Base-by-base conservation (phyloP, 306 rosid species). In the Castanea mollissima region DNA sequence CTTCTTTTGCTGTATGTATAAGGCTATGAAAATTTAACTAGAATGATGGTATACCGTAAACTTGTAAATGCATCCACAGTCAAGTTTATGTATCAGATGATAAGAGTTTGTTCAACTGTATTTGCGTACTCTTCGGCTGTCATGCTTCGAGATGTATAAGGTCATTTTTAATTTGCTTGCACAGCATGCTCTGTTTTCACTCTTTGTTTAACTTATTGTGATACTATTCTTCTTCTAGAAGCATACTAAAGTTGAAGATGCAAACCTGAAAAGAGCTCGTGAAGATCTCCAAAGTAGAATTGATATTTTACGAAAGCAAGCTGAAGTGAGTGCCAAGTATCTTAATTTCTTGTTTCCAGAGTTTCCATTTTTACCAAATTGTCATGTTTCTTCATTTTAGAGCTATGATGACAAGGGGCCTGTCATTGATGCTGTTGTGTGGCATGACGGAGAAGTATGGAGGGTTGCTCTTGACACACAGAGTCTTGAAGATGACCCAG, bases 401-500 rank as follows among this genome's bases (percentile, higher is more conserved):
- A 89, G 87, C 88, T 95, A 91, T 58, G 92, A 93, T 71, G 99
- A 95, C 82, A 89, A 89, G 83, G 99, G 99, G 60, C 99, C 99
- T 44, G 77, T 84, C 74, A 79, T 95, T 80, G 97, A 95, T 85
- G 96, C 98, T 74, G 94, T 95, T 87, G 98, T 91, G 35, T 95
- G 99, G 99, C 94, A 93, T 74, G 97, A 91, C 81, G 99, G 98
- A 83, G 98, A 93, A 84, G 87, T 89, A 68, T 95, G 99, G 99
- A 90, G 97, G 86, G 97, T 81, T 84, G 97, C 99, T 83, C 83
- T 95, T 80, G 99, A 95, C 82, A 93, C 97, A 55, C 96, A 86
- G 60, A 87, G 88, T 81, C 97, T 95, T 51, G 98, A 91, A 87
- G 98, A 95, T 71, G 89, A 90, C 77, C 86, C 91, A 11, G 86